phyloP scores from a whole-genome alignment of 306 rosid genomes.

The Gastrolobium bilobum region DNA sequence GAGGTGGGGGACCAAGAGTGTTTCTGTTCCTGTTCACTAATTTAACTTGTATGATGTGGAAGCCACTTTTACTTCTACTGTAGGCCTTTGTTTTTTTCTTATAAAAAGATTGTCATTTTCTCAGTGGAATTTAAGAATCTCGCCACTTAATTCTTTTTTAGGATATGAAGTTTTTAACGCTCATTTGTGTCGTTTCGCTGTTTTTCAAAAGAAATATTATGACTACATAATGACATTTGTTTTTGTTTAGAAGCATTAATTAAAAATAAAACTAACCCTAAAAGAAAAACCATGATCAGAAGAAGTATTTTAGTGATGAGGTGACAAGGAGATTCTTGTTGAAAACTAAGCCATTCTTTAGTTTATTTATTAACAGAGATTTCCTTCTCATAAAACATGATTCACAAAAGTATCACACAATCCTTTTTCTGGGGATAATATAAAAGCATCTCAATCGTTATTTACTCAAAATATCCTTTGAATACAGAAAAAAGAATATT shows the following conservation, averaged over 20 bases:
- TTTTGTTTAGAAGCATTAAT: slow-evolving; percentile 15
- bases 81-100: slow-evolving; percentile 43
- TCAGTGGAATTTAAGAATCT: slow-evolving; percentile 57
- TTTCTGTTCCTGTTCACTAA: slow-evolving; percentile 46
- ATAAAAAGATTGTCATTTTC: slow-evolving; percentile 39
- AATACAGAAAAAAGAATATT: background rate
- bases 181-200: slow-evolving; percentile 37
- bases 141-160: slow-evolving; percentile 31
- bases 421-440: background rate
- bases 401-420: background rate
- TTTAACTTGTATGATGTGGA: slow-evolving; percentile 54
- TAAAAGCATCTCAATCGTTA: background rate
- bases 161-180: slow-evolving; percentile 22
- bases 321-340: background rate
- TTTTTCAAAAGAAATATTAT: slow-evolving; percentile 5
- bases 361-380: background rate
- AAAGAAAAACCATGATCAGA: background rate
- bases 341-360: background rate
- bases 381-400: background rate
- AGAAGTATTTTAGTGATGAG: background rate
- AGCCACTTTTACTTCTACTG: slow-evolving; percentile 52
- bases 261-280: background rate
- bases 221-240: background rate
- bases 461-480: background rate
- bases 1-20: slow-evolving; percentile 50